A percentile compares a stretch with the other conserved stretches of the same genome.
Evolutionary conservation across 352 stramenopile genomes (phyloP).

Genomic region (Globisporangium ultimum): DNA sequence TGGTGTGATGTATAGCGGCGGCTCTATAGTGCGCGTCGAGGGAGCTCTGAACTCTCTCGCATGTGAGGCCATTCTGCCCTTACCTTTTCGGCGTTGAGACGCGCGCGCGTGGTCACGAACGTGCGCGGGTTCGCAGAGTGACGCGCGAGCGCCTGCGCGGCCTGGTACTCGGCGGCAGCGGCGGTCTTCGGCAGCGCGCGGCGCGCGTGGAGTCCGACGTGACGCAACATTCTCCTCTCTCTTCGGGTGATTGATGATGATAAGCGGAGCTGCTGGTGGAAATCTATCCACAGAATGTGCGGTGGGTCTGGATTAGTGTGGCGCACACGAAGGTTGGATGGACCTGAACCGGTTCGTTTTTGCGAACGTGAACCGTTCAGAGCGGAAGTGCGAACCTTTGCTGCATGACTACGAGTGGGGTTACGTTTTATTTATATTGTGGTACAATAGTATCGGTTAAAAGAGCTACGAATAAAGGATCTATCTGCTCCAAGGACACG

Average conservation of each 20-base stretch:
- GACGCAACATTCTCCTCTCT: constrained; percentile 29
- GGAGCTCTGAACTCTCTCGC: too few relatives aligned
- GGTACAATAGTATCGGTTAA: too few relatives aligned
- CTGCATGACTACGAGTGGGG: too few relatives aligned
- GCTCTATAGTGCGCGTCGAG: too few relatives aligned
- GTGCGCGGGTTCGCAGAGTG: constrained; percentile 19
- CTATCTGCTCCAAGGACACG: too few relatives aligned
- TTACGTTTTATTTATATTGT: too few relatives aligned
- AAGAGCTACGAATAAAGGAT: too few relatives aligned
- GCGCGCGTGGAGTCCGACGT: constrained; percentile 17
- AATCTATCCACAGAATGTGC: constrained; percentile 1
- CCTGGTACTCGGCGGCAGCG: constrained; percentile 18
- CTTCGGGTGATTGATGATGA: constrained; percentile 3
- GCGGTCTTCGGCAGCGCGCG: constrained; percentile 24
- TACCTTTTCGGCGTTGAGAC: constrained; percentile 61
- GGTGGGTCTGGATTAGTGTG: not conserved
- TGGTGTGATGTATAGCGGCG: too few relatives aligned
- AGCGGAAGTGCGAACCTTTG: too few relatives aligned
- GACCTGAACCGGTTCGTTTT: too few relatives aligned
- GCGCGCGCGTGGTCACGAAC: constrained; percentile 45
- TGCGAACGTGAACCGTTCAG: too few relatives aligned
- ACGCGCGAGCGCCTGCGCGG: constrained; percentile 20
- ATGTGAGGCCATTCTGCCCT: not conserved
- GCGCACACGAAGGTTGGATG: too few relatives aligned
- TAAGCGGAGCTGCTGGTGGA: not conserved